Percentiles rank a stretch among this genome's conserved stretches.
phyloP scores from a whole-genome alignment of 1,139 yeast genomes.

The Yamadazyma friedrichii region DNA sequence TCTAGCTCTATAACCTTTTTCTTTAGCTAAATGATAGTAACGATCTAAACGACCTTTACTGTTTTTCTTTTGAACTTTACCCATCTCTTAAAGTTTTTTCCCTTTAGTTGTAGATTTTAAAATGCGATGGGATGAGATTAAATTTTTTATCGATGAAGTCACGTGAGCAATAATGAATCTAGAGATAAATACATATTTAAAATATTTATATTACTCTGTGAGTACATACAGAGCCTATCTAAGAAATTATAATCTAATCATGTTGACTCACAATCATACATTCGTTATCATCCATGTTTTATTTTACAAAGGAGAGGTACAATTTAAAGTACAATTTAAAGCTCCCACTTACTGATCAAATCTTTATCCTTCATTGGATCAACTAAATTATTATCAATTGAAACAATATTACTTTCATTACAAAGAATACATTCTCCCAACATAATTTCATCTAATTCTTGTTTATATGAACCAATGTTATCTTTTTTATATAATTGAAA shows the following conservation, averaged over 20 bases:
- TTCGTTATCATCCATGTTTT: too few relatives aligned
- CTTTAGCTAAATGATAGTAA: slow-evolving; percentile 93
- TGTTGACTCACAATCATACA: too few relatives aligned
- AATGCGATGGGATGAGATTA: not conserved
- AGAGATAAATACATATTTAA: not conserved
- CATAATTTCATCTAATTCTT: slow-evolving; percentile 60
- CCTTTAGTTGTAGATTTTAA: not conserved
- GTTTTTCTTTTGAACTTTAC: slow-evolving; percentile 92
- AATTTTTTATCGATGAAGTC: not conserved
- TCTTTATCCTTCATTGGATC: slow-evolving; percentile 22
- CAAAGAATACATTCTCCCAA: slow-evolving; percentile 76
- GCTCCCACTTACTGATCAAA: slow-evolving; percentile 27
- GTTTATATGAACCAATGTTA: slow-evolving; percentile 25
- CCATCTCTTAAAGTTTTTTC: slow-evolving; percentile 47
- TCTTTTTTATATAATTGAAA: slow-evolving; percentile 55
- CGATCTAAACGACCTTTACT: slow-evolving; percentile 99
- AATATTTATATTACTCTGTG: too few relatives aligned
- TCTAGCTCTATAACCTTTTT: slow-evolving; percentile 98
- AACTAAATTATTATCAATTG: slow-evolving; percentile 54
- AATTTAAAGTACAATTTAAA: too few relatives aligned
- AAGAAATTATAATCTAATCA: too few relatives aligned
- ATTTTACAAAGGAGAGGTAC: too few relatives aligned
- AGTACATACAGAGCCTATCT: too few relatives aligned
- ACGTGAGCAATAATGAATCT: not conserved
- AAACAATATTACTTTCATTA: slow-evolving; percentile 70